A percentile compares a stretch with the other conserved stretches of the same genome.
phyloP scores from a whole-genome alignment of 345 rosid species.

The Turritis glabra region DNA sequence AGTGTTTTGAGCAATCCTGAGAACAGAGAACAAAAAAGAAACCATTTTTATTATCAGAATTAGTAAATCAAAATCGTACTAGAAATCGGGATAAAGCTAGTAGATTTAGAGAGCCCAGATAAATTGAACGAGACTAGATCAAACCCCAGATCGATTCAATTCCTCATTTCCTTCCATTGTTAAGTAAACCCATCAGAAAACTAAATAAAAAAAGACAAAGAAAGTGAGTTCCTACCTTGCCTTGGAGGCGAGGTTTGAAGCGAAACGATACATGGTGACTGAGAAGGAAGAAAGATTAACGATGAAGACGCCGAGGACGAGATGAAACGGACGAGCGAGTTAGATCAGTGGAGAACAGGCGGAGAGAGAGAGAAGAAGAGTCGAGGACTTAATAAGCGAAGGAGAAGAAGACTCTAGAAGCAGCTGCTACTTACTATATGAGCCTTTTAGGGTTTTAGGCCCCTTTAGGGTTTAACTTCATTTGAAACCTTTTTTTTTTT shows the following conservation, averaged over 20 bases:
- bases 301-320: neutral
- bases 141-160: neutral
- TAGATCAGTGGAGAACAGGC: neutral
- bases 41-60: neutral
- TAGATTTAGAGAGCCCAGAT: neutral
- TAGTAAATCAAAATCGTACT: neutral
- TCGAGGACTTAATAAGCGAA: neutral
- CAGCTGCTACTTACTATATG: neutral
- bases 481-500: neutral
- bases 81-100: neutral
- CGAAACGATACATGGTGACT: neutral
- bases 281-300: neutral
- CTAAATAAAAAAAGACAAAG: neutral
- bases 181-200: neutral
- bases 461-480: neutral
- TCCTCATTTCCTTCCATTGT: neutral
- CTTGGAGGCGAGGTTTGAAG: neutral
- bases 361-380: neutral
- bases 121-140: neutral
- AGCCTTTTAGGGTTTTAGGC: neutral
- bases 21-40: neutral
- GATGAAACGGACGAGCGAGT: neutral
- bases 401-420: neutral
- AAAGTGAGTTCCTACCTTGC: neutral
- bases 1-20: neutral